Percentiles rank a stretch among this genome's conserved stretches.
Conservation (phyloP, 2,329 filamentous ascomycete genomes). For the Fonsecaea pugnacius region DNA sequence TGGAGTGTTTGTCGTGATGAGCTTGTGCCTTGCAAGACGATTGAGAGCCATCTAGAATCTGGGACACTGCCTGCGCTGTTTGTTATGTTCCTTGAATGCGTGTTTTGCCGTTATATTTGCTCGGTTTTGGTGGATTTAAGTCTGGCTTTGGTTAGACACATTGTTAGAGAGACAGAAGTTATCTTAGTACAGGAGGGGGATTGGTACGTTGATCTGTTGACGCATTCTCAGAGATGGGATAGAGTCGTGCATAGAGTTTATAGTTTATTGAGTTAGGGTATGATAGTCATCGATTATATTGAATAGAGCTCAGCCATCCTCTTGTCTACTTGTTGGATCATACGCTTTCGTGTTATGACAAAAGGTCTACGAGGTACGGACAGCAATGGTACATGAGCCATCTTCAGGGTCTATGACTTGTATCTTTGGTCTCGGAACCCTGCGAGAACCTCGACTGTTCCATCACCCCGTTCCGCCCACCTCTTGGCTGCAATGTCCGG, state of each 20-base stretch:
- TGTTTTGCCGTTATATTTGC: neutral
- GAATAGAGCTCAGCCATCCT: neutral
- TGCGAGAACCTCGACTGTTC: slow-evolving; percentile 47
- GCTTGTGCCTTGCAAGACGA: slow-evolving; percentile 47
- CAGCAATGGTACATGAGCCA: too few relatives aligned
- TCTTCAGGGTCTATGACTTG: slow-evolving; percentile 22
- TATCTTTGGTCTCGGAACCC: slow-evolving; percentile 42
- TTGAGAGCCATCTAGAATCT: slow-evolving; percentile 29
- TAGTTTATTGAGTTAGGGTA: neutral
- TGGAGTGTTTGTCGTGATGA: slow-evolving; percentile 46
- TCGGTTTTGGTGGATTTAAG: neutral
- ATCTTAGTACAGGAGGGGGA: neutral
- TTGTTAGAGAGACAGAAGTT: neutral
- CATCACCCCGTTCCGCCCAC: slow-evolving; percentile 43
- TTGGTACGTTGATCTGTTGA: neutral
- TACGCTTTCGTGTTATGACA: neutral
- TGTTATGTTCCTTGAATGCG: neutral
- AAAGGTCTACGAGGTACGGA: neutral
- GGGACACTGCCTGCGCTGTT: neutral
- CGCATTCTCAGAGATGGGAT: neutral
- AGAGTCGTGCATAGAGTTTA: slow-evolving; percentile 1
- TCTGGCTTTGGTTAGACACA: neutral
- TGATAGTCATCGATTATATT: neutral
- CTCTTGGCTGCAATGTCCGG: slow-evolving; percentile 45
- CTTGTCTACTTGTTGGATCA: neutral